Percentiles rank a stretch among this genome's conserved stretches.
Conservation (phyloP, 2,329 filamentous ascomycete species). For the Neofusicoccum cordaticola region DNA sequence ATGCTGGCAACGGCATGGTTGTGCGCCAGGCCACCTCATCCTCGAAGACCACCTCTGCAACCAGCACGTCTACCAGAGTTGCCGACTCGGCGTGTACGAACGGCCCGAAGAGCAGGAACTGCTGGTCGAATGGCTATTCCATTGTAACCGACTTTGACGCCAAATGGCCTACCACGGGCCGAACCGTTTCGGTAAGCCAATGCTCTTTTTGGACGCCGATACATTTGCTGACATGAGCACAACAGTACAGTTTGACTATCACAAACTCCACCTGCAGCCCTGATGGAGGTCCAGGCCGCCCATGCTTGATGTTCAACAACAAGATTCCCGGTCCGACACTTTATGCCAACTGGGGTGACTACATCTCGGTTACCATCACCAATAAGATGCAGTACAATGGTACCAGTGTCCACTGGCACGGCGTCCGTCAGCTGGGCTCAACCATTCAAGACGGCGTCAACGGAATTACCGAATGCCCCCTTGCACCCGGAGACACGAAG, state of each 20-base stretch:
- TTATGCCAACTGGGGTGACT: slow-evolving; percentile 38
- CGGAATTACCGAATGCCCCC: slow-evolving; percentile 63
- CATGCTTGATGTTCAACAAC: slow-evolving; percentile 40
- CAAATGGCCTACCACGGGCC: slow-evolving; percentile 37
- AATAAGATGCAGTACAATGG: slow-evolving; percentile 42
- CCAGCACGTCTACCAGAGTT: slow-evolving; percentile 18
- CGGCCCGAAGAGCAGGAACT: slow-evolving; percentile 35
- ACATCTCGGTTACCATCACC: slow-evolving; percentile 37
- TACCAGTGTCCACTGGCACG: slow-evolving; percentile 54
- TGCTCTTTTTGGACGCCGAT: slow-evolving; percentile 26
- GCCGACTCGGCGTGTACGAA: slow-evolving; percentile 35
- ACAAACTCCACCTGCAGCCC: slow-evolving; percentile 42
- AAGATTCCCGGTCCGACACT: slow-evolving; percentile 61
- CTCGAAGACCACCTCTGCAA: neutral
- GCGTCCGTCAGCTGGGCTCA: slow-evolving; percentile 43
- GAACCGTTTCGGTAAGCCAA: neutral
- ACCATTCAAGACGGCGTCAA: slow-evolving; percentile 46
- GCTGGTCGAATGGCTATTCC: slow-evolving; percentile 44
- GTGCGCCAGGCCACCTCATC: neutral
- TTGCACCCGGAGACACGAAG: slow-evolving; percentile 56
- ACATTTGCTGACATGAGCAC: slow-evolving; percentile 26
- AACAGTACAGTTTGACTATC: slow-evolving; percentile 40
- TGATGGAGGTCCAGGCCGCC: slow-evolving; percentile 35
- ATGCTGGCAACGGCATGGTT: slow-evolving; percentile 17
- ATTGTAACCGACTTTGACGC: slow-evolving; percentile 46